These are phyloP conservation scores for Ramaria sp. DNA, from an alignment of 768 basidiomycete species.

Conservation along the genomic window DNA sequence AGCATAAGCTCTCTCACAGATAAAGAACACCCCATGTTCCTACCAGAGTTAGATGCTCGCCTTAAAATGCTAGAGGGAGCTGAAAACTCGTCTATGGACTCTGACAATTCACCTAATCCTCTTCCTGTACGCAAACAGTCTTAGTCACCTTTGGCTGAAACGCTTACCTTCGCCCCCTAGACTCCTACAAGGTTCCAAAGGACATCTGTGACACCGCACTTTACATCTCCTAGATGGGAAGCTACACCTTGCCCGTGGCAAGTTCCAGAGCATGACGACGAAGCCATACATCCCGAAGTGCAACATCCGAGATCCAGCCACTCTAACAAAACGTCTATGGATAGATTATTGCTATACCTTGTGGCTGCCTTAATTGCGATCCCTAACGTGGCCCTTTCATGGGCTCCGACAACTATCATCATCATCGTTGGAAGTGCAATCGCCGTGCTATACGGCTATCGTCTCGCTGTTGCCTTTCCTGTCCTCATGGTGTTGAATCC, in stretches of 20 bases:
- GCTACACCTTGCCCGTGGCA: neutral
- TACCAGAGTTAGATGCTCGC: neutral
- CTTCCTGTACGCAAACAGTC: too few relatives aligned
- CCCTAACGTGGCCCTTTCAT: neutral
- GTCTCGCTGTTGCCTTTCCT: neutral
- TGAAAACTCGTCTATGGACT: neutral
- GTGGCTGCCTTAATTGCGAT: neutral
- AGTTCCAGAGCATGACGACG: neutral
- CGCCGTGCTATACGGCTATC: neutral
- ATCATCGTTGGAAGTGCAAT: neutral
- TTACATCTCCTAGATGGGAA: neutral
- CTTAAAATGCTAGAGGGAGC: neutral
- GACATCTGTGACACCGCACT: neutral
- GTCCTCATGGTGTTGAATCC: neutral
- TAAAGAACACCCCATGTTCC: neutral
- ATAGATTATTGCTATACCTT: neutral
- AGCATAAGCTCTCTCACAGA: neutral
- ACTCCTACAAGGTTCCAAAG: neutral
- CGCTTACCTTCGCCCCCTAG: neutral
- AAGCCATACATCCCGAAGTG: neutral
- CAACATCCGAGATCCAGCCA: neutral
- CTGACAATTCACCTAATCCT: neutral
- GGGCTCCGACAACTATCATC: neutral
- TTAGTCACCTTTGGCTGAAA: neutral
- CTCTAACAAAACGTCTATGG: neutral